These are phyloP conservation scores for Grigorovia yakushimaensis DNA, from an alignment of 805 yeast species.

Conservation along the genomic window DNA sequence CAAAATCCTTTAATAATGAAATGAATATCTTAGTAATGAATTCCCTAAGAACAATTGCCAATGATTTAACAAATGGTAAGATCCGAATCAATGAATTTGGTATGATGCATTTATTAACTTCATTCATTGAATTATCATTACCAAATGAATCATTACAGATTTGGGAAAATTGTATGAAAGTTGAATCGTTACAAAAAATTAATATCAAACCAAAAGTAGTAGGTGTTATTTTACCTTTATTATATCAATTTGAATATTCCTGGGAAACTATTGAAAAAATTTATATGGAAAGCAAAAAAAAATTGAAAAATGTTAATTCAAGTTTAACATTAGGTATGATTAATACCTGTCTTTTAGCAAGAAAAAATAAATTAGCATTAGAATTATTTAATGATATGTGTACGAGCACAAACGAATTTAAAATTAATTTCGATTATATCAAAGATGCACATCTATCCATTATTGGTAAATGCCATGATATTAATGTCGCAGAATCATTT, in stretches of 20 bases:
- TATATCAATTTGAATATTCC: constrained; percentile 44
- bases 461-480: constrained; percentile 63
- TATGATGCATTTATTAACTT: constrained; percentile 42
- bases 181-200: constrained; percentile 10
- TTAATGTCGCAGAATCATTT: constrained; percentile 56
- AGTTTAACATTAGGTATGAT: constrained; percentile 59
- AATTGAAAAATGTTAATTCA: constrained; percentile 19
- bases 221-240: constrained; percentile 56
- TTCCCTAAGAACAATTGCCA: constrained; percentile 39
- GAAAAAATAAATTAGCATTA: constrained; percentile 53
- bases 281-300: constrained; percentile 33
- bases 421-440: constrained; percentile 32
- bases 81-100: constrained; percentile 38
- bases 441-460: constrained; percentile 65
- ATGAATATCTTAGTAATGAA: constrained; percentile 37
- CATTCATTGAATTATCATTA: constrained; percentile 46
- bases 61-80: constrained; percentile 36
- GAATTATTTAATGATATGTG: constrained; percentile 48
- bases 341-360: constrained; percentile 52
- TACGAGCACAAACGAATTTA: constrained; percentile 12
- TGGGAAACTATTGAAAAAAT: constrained; percentile 49
- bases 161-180: constrained; percentile 42
- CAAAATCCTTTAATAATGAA: constrained; percentile 41
- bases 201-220: constrained; percentile 54
- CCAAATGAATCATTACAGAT: constrained; percentile 50